Base-by-base conservation (phyloP, 768 basidiomycete species). In the Termitomyces sp. region DNA sequence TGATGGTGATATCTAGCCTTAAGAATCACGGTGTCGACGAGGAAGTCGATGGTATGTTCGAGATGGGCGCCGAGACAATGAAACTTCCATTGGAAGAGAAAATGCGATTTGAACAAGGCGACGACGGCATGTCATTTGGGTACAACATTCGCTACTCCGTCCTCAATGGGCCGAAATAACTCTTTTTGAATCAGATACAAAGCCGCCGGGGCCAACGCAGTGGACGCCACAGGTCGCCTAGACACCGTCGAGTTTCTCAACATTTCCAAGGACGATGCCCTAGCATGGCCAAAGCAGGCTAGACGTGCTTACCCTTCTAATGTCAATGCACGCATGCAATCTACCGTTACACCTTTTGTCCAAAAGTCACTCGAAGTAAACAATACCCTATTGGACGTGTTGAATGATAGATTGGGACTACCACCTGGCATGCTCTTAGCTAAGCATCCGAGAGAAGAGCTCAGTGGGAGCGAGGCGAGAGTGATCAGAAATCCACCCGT, bases 381-480 rank as follows among this genome's bases (percentile, higher is more conserved):
- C n/a, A 43, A 43, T 20, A 43, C 41, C n/a, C 16, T 87, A 8
- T 69, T 89, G 28, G 72, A 73, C 7, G 71, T 85, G n/a, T 82
- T 89, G 69, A 85, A 43, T 60, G 77, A 79, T 5, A 79, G 68
- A 48, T 75, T 89, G 1, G 81, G 78, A 1, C 71, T 91, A 4
- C 82, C 83, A 0, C 55, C 68, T 2, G 85, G 83, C 3, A 71
- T 76, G 0, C 70, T 89, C 3, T 63, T 70, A 7, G 66, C 65
- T 1, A 69, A 75, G 20, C 86, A 89, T 65, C 58, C 68, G 4
- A 44, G 69, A 6, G 74, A 76, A 3, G 81, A 83, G 48, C 69
- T 68, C 35, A 86, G 83, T 52, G 82, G 82, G 6, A 82, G 84
- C 60, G 86, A 89, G 63, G 72, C 82, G 0, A 74, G 88, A 13